A percentile compares a stretch with the other conserved stretches of the same genome.
These are phyloP conservation scores for Cryphonectria radicalis DNA, from an alignment of 2,329 filamentous ascomycete species.

Conservation along the genomic window DNA sequence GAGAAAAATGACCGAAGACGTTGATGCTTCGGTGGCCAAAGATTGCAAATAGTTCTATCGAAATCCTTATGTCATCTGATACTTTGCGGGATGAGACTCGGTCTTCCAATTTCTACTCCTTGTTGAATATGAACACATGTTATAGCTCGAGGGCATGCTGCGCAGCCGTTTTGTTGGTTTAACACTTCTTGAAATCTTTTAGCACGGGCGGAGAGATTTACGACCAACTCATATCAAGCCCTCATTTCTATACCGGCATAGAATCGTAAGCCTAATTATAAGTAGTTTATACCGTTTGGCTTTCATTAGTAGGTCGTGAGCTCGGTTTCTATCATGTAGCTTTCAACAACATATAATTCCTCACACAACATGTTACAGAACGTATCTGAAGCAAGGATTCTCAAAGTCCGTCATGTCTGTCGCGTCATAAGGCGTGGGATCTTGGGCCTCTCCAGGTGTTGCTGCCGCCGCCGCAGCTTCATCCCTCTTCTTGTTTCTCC, in stretches of 20 bases:
- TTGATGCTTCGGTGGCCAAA: no score
- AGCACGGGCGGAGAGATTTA: no score
- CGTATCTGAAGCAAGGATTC: constrained; percentile 16
- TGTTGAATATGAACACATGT: no score
- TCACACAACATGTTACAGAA: not conserved
- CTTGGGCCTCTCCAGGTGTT: constrained; percentile 26
- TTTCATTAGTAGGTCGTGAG: no score
- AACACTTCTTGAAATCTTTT: no score
- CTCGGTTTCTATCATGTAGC: not conserved
- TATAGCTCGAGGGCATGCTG: no score
- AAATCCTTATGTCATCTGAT: no score
- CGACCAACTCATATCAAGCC: not conserved
- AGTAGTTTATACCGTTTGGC: not conserved
- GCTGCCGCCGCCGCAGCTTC: constrained; percentile 33
- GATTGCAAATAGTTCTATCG: no score
- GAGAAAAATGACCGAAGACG: no score
- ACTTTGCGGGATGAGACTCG: no score
- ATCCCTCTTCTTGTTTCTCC: constrained; percentile 46
- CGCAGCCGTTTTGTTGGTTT: no score
- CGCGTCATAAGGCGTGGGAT: constrained; percentile 35
- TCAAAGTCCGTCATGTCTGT: constrained; percentile 16
- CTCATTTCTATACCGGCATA: not conserved
- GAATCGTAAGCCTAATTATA: not conserved
- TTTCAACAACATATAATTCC: not conserved
- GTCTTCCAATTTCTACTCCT: no score